Percentiles rank a stretch among this genome's conserved stretches.
phyloP scores from a whole-genome alignment of 2,329 filamentous ascomycete genomes.

The Epicoccum nigrum region DNA sequence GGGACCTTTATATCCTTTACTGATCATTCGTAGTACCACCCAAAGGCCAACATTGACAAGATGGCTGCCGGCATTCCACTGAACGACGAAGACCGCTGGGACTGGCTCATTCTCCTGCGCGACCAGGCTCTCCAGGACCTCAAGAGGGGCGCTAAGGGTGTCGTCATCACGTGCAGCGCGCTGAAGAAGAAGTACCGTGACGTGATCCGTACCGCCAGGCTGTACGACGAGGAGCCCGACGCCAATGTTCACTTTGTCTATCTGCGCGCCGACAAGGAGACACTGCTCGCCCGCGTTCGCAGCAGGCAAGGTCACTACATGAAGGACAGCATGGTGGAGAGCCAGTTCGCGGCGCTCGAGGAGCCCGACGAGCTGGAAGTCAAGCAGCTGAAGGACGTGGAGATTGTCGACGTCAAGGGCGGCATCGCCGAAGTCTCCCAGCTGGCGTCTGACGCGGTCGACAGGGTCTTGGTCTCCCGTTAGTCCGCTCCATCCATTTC shows the following conservation, averaged over 20 bases:
- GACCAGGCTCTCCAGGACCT: conserved; percentile 51
- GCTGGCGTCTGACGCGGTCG: conserved; percentile 49
- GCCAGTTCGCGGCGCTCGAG: conserved; percentile 89
- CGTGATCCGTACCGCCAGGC: conserved; percentile 57
- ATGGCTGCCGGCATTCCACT: conserved; percentile 85
- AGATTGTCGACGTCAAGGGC: conserved; percentile 55
- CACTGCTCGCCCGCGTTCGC: conserved; percentile 76
- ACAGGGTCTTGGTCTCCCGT: conserved; percentile 33
- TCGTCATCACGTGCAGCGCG: conserved; percentile 95
- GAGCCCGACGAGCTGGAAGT: conserved; percentile 73
- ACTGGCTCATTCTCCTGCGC: conserved; percentile 74
- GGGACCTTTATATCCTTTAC: no score
- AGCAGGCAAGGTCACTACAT: conserved; percentile 87
- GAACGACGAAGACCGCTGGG: conserved; percentile 94
- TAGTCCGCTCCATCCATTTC: conserved; percentile 6
- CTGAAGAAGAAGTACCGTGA: conserved; percentile 98
- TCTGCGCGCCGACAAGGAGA: conserved; percentile 76
- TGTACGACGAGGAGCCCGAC: conserved; percentile 53
- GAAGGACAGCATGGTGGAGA: conserved; percentile 93
- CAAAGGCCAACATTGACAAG: conserved; percentile 68
- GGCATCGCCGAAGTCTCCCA: conserved; percentile 48
- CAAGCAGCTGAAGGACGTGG: conserved; percentile 51
- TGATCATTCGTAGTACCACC: conserved; percentile 54
- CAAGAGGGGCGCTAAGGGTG: conserved; percentile 56
- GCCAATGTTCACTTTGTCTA: conserved; percentile 84